Evolutionary conservation across 2,329 filamentous ascomycete genomes (phyloP).

Genomic region (Mycosphaerella sp.): DNA sequence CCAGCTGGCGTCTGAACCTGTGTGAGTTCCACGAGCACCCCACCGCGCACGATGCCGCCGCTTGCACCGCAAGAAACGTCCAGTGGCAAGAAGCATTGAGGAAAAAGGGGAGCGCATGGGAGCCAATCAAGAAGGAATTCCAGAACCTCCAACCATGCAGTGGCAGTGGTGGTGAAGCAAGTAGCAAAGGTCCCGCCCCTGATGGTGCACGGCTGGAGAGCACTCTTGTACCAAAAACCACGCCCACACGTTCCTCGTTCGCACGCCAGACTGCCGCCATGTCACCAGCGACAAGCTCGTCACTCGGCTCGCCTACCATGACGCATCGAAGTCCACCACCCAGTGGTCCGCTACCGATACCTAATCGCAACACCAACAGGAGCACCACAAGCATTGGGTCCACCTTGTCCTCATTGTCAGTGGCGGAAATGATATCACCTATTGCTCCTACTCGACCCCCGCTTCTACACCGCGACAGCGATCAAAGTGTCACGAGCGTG

Average conservation of each 20-base stretch:
- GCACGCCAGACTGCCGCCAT: neutral
- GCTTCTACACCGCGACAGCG: too few relatives aligned
- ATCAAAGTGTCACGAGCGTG: too few relatives aligned
- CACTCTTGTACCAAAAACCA: neutral
- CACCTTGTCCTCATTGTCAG: neutral
- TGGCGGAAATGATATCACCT: neutral
- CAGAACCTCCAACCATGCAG: neutral
- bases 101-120: conserved; percentile 5
- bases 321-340: neutral
- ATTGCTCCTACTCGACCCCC: too few relatives aligned
- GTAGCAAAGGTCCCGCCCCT: neutral
- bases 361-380: neutral
- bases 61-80: neutral
- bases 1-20: conserved; percentile 4
- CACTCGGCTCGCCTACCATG: neutral
- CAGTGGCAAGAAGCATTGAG: conserved; percentile 4
- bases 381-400: neutral
- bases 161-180: neutral
- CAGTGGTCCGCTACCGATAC: neutral
- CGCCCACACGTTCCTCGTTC: neutral
- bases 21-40: conserved; percentile 3
- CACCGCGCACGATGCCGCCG: neutral
- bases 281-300: neutral
- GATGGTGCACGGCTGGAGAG: neutral
- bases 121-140: conserved; percentile 5